Evolutionary conservation across 1,284 basidiomycete species (phyloP).

Genomic region (Microbotryum saponariae): DNA sequence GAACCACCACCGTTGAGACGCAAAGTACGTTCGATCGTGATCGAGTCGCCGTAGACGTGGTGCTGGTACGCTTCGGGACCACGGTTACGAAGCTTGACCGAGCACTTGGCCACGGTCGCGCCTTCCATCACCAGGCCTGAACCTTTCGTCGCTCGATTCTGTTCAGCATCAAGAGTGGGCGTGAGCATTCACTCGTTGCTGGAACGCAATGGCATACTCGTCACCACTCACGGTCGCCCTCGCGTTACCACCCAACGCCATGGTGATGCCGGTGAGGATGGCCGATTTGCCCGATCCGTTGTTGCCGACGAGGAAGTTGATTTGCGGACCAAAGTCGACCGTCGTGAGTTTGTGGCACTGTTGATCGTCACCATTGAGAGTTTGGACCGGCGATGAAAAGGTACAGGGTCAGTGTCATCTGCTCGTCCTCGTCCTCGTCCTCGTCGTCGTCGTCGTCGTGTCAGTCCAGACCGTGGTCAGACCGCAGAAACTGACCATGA

Average conservation of each 20-base stretch:
- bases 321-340: conserved; percentile 69
- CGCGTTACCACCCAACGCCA: conserved; percentile 90
- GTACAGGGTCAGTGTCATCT: too few relatives aligned
- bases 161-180: neutral
- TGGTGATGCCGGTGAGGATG: conserved; percentile 82
- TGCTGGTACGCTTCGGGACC: conserved; percentile 82
- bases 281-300: conserved; percentile 83
- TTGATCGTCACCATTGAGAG: neutral
- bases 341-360: conserved; percentile 69
- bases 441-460: too few relatives aligned
- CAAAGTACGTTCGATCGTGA: conserved; percentile 76
- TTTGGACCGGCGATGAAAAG: neutral
- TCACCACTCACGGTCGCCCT: conserved; percentile 61
- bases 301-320: conserved; percentile 93
- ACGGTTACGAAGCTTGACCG: conserved; percentile 73
- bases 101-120: conserved; percentile 13
- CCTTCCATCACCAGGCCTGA: conserved; percentile 30
- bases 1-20: conserved; percentile 57
- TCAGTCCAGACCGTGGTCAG: too few relatives aligned
- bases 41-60: conserved; percentile 71
- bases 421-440: too few relatives aligned
- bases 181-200: neutral
- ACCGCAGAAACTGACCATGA: conserved; percentile 54
- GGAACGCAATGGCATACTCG: neutral
- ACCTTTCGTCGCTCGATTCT: conserved; percentile 34